Evolutionary conservation across 805 yeast species (phyloP).

Genomic region (Teunomyces kruisii): DNA sequence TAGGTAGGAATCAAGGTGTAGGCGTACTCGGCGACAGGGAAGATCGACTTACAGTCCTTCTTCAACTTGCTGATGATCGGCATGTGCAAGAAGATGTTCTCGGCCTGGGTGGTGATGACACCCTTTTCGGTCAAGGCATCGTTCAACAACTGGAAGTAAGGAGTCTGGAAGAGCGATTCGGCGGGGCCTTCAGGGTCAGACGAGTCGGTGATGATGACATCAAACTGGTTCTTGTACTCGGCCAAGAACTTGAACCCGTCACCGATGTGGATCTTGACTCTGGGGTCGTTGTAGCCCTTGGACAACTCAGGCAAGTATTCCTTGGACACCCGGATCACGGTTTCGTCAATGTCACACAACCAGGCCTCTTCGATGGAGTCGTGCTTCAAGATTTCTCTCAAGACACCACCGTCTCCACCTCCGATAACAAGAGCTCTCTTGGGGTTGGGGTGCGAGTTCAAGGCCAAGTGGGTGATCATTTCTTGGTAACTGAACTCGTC

Average conservation of each 20-base stretch:
- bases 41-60: conserved; percentile 76
- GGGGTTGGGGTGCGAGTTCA: conserved; percentile 93
- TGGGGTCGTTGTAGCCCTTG: conserved; percentile 79
- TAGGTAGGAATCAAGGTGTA: conserved; percentile 94
- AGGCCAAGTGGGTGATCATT: conserved; percentile 93
- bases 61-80: conserved; percentile 79
- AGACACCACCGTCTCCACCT: conserved; percentile 99
- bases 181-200: conserved; percentile 99
- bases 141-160: conserved; percentile 79
- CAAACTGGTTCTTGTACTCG: conserved; percentile 80
- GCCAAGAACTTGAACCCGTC: conserved; percentile 97
- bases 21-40: conserved; percentile 90
- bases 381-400: conserved; percentile 92
- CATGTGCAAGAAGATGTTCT: conserved; percentile 90
- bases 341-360: conserved; percentile 93
- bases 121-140: conserved; percentile 93
- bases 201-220: conserved; percentile 94
- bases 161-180: conserved; percentile 86
- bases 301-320: conserved; percentile 87
- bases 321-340: conserved; percentile 84
- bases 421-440: conserved; percentile 93
- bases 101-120: conserved; percentile 92
- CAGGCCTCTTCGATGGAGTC: conserved; percentile 81
- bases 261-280: conserved; percentile 86
- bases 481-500: conserved; percentile 98